Base-by-base conservation (phyloP, 164 flowering plant genomes). In the Vitis rotundifolia region DNA sequence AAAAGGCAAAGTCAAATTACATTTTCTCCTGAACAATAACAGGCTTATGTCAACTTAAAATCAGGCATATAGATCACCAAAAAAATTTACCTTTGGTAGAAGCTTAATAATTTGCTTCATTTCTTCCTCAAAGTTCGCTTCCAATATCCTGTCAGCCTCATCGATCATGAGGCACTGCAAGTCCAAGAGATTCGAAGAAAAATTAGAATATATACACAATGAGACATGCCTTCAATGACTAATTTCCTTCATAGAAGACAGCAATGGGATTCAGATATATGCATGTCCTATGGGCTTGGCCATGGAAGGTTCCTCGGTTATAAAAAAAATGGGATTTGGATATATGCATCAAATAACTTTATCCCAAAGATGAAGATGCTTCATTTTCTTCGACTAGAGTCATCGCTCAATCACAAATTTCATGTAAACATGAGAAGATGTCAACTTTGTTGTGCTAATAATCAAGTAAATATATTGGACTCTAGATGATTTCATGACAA, bases 101-200 rank as follows among this genome's bases (percentile, higher is more conserved):
- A 85, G 63, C 74, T 86, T 91, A 64, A 96, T 78, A 63, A 96
- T 96, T 73, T 93, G 92, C 75, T 75, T 92, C 98, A 96, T 92
- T 73, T 93, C 98, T 67, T 93, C 98, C 82, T 93, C 98, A 76
- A 96, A 96, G 68, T 93, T 93, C 2, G 87, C 86, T 77, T 96
- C 98, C 84, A 96, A 68, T 54, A 96, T 86, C 76, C 97, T 81
- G 73, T 96, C 98, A 73, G 98, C 99, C 86, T 96, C 98, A 85
- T 93, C 99, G 73, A 93, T 89, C 51, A 87, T 55, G n/a, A 96
- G 88, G 80, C 94, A 89, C 98, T 95, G 87, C 89, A 86, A 75
- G 69, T 61, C 11, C 63, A 74, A 61, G 59, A 62, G 48, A 54
- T 31, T 62, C 13, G 10, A 26, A 52, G 9, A 62, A 47, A 71